These are phyloP conservation scores for Rutidosis leptorrhynchoides DNA, from an alignment of 129 eudicot species.

Conservation along the genomic window DNA sequence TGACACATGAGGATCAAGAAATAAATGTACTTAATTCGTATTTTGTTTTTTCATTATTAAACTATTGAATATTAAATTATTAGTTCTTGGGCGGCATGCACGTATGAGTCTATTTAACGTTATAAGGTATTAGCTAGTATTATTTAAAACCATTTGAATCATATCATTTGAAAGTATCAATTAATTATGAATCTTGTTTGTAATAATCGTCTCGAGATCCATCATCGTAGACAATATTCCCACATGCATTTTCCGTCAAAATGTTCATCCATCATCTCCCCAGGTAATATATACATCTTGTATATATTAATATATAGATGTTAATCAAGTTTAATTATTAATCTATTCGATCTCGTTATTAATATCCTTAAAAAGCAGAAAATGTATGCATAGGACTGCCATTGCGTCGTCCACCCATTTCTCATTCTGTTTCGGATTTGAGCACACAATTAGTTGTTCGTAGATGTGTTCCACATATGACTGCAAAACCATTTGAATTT, in stretches of 20 bases:
- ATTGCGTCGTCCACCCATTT: conserved; percentile 8
- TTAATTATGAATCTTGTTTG: conserved; percentile 12
- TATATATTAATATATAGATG: not conserved
- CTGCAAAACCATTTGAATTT: conserved; percentile 22
- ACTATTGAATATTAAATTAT: no score
- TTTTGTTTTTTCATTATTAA: no score
- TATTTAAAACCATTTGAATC: not conserved
- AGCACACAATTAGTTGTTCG: conserved; percentile 25
- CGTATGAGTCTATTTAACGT: conserved; percentile 7
- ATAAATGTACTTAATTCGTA: not conserved
- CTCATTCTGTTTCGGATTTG: conserved; percentile 25
- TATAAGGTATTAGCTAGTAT: not conserved
- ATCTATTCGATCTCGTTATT: not conserved
- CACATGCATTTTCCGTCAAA: conserved; percentile 15
- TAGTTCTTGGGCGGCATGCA: not conserved
- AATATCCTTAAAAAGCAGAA: conserved; percentile 13
- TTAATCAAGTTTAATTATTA: not conserved
- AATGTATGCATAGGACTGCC: conserved; percentile 15
- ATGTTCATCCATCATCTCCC: conserved; percentile 14
- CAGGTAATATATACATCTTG: conserved; percentile 5
- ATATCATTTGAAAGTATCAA: not conserved
- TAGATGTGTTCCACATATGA: conserved; percentile 36
- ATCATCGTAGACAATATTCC: conserved; percentile 5
- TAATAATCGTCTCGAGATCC: conserved; percentile 20
- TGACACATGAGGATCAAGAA: not conserved